Base-by-base conservation (phyloP, 139 green algal species). In the Tetradesmus obliquus region DNA sequence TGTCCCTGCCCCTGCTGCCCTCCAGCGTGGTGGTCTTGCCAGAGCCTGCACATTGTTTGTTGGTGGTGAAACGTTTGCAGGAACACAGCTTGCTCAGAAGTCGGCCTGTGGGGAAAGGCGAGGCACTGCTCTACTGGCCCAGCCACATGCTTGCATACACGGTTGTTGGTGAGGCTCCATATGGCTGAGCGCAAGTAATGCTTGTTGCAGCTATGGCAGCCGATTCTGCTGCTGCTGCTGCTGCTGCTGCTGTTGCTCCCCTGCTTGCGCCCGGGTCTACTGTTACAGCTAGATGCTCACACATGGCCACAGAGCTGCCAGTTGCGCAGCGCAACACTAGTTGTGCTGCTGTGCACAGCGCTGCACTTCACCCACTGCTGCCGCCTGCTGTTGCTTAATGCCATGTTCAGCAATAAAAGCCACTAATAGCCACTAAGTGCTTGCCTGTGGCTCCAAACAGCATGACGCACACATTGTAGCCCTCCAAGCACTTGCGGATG, bases 11-110 rank as follows among this genome's bases (percentile, higher is more conserved):
- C 24, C 81, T 80, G 79, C 66, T 45, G 15, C 95, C 95, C 91
- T 97, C 95, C 82, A 97, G 76, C 10, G 89, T 92, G 3, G 84
- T 89, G 20, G 92, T 95, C 82, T 96, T 97, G 88, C 94, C 94
- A 80, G 90, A 92, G 79, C 93, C 94, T 97, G 93, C 19, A 54
- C 6, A 17, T 9, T 19, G 74, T 3, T 54, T 82, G 74, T 20
- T 1, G 1, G 6, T 7, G 20, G 3, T 76, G 66, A n/a, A 1
- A 51, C n/a, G n/a, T n/a, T n/a, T 51, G 4, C 4, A 82, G 22
- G 32, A 45, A 45, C 32, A 45, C 32, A 45, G 32, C 32, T 45
- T 45, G 32, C 32, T 45, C n/a, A 51, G 76, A 12, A 5, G 76
- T 15, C 76, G 76, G 3, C 1, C 0, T 2, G 76, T 53, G 76